Conservation (phyloP, 495 filamentous ascomycete genomes). For the Penicillium lagena region DNA sequence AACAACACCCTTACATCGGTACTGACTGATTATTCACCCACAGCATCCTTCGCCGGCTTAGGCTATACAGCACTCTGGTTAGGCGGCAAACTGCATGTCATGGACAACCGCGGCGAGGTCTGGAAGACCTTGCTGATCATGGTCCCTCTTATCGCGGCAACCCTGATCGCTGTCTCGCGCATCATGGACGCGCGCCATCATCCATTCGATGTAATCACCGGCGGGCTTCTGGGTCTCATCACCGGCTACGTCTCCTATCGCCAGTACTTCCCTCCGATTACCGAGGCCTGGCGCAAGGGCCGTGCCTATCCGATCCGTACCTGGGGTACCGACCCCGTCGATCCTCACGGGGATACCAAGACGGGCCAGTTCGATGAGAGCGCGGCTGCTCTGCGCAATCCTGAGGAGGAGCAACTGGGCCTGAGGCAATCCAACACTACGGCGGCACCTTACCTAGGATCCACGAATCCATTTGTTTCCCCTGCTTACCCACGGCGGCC, state of each 20-base stretch:
- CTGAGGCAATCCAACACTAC: neutral
- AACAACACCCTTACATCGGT: constrained; percentile 1
- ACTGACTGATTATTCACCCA: neutral
- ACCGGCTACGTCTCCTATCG: constrained; percentile 44
- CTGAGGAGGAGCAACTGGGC: constrained; percentile 25
- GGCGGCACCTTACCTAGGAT: constrained; percentile 3
- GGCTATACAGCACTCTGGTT: constrained; percentile 68
- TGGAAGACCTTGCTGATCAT: constrained; percentile 68
- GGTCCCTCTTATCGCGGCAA: constrained; percentile 48
- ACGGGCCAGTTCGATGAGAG: constrained; percentile 13
- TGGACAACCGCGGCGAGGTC: constrained; percentile 65
- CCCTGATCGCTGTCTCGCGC: constrained; percentile 48
- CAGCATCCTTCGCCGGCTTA: constrained; percentile 67
- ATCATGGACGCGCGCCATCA: constrained; percentile 82
- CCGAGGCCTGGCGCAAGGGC: constrained; percentile 52
- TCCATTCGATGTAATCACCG: constrained; percentile 82
- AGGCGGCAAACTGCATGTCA: constrained; percentile 47
- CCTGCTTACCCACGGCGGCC: constrained; percentile 20
- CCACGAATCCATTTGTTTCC: constrained; percentile 17
- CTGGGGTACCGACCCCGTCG: constrained; percentile 43
- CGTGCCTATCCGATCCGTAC: constrained; percentile 56
- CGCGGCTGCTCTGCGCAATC: constrained; percentile 24
- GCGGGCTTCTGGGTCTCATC: constrained; percentile 56
- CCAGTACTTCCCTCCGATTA: constrained; percentile 52
- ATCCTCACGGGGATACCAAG: constrained; percentile 12